Percentiles rank a stretch among this genome's conserved stretches.
Conservation (phyloP, 2,329 filamentous ascomycete species). For the Ophiostoma sp. region DNA sequence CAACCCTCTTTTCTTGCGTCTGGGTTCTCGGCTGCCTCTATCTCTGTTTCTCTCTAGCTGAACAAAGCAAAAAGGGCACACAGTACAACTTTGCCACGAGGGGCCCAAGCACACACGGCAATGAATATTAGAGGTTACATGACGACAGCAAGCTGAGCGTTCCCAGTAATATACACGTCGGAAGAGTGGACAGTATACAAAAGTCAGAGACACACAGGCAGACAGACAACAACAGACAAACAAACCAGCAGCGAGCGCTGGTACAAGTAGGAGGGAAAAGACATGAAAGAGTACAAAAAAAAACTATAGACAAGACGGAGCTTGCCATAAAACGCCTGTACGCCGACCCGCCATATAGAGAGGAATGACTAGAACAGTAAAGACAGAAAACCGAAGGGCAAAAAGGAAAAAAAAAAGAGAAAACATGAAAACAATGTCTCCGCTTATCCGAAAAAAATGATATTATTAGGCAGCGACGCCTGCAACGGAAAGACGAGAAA, state of each 20-base stretch:
- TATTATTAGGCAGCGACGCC: background rate
- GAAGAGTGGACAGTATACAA: slow-evolving; percentile 19
- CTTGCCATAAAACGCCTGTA: slow-evolving; percentile 4
- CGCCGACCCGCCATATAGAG: slow-evolving; percentile 21
- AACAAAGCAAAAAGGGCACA: background rate
- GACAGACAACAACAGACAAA: background rate
- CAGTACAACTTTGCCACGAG: background rate
- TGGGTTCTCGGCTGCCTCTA: background rate
- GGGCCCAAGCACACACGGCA: background rate
- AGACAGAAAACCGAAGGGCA: background rate
- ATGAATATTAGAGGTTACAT: background rate
- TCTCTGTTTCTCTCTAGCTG: background rate
- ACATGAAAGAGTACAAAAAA: background rate
- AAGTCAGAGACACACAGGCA: background rate
- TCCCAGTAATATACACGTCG: slow-evolving; percentile 19
- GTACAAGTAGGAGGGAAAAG: background rate
- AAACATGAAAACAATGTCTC: background rate
- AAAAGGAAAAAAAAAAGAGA: background rate
- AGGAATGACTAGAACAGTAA: background rate
- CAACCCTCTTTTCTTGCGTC: background rate
- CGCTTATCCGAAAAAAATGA: background rate
- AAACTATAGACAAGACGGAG: slow-evolving; percentile 9
- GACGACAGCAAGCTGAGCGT: background rate
- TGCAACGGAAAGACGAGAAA: background rate
- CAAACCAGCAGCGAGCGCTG: background rate